Base-by-base conservation (phyloP, 2,329 filamentous ascomycete genomes). In the Leptographium wingfieldii region DNA sequence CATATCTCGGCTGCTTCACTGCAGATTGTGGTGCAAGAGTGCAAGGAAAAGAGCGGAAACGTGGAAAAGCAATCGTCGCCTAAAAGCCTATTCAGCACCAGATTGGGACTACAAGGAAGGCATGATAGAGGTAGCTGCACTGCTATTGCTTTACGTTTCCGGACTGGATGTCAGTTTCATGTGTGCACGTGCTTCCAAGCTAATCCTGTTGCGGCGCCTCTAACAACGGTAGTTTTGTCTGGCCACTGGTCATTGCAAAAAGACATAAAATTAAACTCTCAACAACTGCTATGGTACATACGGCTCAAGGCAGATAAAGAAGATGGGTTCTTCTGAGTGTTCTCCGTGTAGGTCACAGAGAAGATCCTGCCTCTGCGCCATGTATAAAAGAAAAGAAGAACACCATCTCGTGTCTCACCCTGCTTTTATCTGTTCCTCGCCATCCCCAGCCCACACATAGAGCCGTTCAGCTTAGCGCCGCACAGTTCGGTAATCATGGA, bases 51-150 rank as follows among this genome's bases (percentile, higher is more conserved):
- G 31, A 43, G 31, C 10, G 38, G 33, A 38, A 53, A 31, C 3
- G 14, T 9, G 9, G 31, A 25, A 22, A n/a, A n/a, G n/a, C 35
- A 38, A 35, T 51, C 16, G 55, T 10, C 29, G 46, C 38, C 22
- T 51, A 1, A 48, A 33, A 33, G 14, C 12, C 62, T 64, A 64
- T 64, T 64, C 59, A 63, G 57, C 58, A 59, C 63, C 60, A 46
- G 43, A 62, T 63, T 53, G 31, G 63, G 63, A 61, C 57, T 7
- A 59, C 38, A 40, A 33, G 43, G 43, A n/a, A 46, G 29, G 5
- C n/a, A 19, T 14, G 19, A 25, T 9, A 9, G 38, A 40, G 38
- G 35, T 25, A 19, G 12, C 33, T 19, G 33, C 19, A 14, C 43
- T 46, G 19, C n/a, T 16, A 22, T 51, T 22, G 25, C 16, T 2